Conservation (phyloP, 306 rosid species). For the Luffa aegyptiaca region DNA sequence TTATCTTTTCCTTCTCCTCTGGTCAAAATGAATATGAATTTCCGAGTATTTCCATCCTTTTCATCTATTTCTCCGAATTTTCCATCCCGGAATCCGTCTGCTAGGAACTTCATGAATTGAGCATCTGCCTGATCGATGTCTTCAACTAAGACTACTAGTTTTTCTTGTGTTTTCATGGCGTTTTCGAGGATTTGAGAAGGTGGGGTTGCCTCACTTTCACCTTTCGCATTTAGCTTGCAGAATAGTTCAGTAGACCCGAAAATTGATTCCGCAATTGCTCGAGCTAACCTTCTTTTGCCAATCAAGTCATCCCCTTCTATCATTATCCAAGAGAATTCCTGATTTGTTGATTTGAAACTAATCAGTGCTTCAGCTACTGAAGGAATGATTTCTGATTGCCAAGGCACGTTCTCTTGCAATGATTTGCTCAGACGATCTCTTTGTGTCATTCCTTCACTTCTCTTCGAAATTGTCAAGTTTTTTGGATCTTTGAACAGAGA, state of each 20-base stretch:
- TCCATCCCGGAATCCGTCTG: slow-evolving; percentile 42
- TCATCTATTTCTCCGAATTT: slow-evolving; percentile 34
- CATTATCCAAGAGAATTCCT: slow-evolving; percentile 48
- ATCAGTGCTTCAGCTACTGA: slow-evolving; percentile 59
- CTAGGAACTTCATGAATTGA: slow-evolving; percentile 47
- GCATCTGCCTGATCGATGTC: slow-evolving; percentile 56
- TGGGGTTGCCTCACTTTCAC: slow-evolving; percentile 17
- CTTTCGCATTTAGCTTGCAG: slow-evolving; percentile 40
- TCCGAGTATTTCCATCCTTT: slow-evolving; percentile 22
- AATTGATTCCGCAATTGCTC: slow-evolving; percentile 58
- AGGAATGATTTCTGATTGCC: slow-evolving; percentile 74
- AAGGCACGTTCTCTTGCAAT: slow-evolving; percentile 85
- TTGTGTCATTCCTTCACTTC: slow-evolving; percentile 29
- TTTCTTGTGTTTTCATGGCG: slow-evolving; percentile 43
- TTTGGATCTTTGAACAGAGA: slow-evolving; percentile 43
- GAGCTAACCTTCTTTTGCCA: slow-evolving; percentile 70
- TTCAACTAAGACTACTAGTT: slow-evolving; percentile 61
- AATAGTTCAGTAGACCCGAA: slow-evolving; percentile 53
- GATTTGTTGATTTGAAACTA: slow-evolving; percentile 34
- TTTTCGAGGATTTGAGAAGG: slow-evolving; percentile 22
- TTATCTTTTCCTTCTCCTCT: slow-evolving; percentile 23
- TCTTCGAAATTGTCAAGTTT: slow-evolving; percentile 24
- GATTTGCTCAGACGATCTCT: slow-evolving; percentile 48
- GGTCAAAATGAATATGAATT: slow-evolving; percentile 46
- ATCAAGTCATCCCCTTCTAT: slow-evolving; percentile 60